Percentiles rank a stretch among this genome's conserved stretches.
Conservation (phyloP, 2,329 filamentous ascomycete genomes). For the Epichloe sp. region DNA sequence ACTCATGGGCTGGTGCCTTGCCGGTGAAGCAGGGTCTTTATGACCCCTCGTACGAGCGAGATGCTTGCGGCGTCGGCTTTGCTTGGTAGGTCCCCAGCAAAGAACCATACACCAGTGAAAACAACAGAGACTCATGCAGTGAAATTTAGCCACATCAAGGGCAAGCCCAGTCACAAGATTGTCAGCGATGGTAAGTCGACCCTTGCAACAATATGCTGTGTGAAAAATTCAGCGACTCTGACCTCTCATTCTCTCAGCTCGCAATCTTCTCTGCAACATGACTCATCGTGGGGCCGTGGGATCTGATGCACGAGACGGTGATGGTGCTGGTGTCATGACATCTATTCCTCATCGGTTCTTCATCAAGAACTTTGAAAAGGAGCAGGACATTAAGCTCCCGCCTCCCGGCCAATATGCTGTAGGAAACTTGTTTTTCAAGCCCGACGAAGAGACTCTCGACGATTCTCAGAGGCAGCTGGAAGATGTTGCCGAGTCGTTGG, state of each 20-base stretch:
- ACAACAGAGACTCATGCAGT: not conserved
- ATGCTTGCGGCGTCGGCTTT: conserved; percentile 99
- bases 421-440: conserved; percentile 98
- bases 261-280: conserved; percentile 96
- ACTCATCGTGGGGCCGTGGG: conserved; percentile 97
- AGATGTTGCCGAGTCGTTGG: conserved; percentile 78
- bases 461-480: conserved; percentile 89
- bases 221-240: not conserved
- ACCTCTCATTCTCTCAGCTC: conserved; percentile 1
- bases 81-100: conserved; percentile 59
- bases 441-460: conserved; percentile 76
- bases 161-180: conserved; percentile 93
- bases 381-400: conserved; percentile 78
- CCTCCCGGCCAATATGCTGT: conserved; percentile 88
- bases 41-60: conserved; percentile 90
- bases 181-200: conserved; percentile 77
- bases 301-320: conserved; percentile 93
- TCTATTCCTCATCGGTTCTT: conserved; percentile 98
- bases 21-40: conserved; percentile 98
- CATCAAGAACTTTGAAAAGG: conserved; percentile 91
- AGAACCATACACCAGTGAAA: not conserved
- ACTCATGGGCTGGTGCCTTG: conserved; percentile 84
- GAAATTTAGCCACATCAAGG: conserved; percentile 77
- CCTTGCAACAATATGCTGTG: not conserved
- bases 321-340: conserved; percentile 98